These are phyloP conservation scores for Fonsecaea nubica DNA, from an alignment of 2,329 filamentous ascomycete species.

Conservation along the genomic window DNA sequence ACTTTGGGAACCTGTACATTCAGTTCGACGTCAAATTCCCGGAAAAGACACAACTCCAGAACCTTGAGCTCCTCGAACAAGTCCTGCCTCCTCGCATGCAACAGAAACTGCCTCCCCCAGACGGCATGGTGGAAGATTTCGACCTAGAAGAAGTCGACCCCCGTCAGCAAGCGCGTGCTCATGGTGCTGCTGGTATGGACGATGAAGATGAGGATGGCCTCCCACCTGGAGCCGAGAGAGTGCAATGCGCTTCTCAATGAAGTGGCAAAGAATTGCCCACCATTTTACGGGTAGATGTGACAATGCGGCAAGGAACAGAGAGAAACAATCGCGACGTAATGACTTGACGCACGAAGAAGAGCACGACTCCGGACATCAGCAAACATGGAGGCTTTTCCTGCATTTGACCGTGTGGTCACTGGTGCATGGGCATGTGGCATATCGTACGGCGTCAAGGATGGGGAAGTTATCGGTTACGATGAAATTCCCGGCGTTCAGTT, in stretches of 20 bases:
- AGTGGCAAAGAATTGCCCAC: slow-evolving; percentile 11
- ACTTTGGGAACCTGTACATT: slow-evolving; percentile 94
- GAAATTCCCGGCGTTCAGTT: not conserved
- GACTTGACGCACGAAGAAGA: slow-evolving; percentile 17
- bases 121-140: slow-evolving; percentile 91
- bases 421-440: slow-evolving; percentile 16
- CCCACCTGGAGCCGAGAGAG: slow-evolving; percentile 56
- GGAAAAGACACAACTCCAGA: slow-evolving; percentile 70
- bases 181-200: slow-evolving; percentile 67
- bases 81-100: slow-evolving; percentile 77
- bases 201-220: slow-evolving; percentile 70
- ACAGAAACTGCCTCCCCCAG: slow-evolving; percentile 72
- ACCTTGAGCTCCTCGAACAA: slow-evolving; percentile 79
- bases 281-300: slow-evolving; percentile 4
- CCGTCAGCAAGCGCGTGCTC: slow-evolving; percentile 68
- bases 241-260: slow-evolving; percentile 61
- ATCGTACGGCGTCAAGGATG: slow-evolving; percentile 19
- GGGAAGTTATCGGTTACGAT: slow-evolving; percentile 4
- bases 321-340: slow-evolving; percentile 13
- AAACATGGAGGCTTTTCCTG: slow-evolving; percentile 23
- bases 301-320: slow-evolving; percentile 11
- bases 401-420: slow-evolving; percentile 20
- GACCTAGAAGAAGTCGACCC: slow-evolving; percentile 84
- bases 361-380: slow-evolving; percentile 24
- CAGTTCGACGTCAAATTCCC: slow-evolving; percentile 99